A percentile compares a stretch with the other conserved stretches of the same genome.
Evolutionary conservation across 2,329 filamentous ascomycete species (phyloP).

Genomic region (Penicillium rolfsii): DNA sequence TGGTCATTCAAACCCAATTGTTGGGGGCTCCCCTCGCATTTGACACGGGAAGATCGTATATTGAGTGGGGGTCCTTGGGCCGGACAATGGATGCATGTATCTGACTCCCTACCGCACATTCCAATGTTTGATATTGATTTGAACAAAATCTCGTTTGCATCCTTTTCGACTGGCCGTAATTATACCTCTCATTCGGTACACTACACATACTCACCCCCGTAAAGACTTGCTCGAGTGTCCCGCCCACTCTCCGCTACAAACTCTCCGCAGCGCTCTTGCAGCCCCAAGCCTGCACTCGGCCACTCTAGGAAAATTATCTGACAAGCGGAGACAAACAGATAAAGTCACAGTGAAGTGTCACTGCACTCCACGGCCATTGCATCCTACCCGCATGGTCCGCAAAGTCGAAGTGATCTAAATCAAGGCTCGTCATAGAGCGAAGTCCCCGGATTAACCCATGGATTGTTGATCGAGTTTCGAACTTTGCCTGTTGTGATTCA

Average conservation of each 20-base stretch:
- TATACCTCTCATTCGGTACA: not conserved
- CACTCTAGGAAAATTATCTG: constrained; percentile 3
- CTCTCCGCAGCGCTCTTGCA: not conserved
- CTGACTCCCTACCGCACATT: not conserved
- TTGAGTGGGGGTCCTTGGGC: not conserved
- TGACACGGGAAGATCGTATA: not conserved
- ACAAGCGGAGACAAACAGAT: not conserved
- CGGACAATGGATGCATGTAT: not conserved
- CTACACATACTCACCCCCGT: not conserved
- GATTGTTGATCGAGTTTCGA: not conserved
- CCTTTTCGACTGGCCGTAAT: not conserved
- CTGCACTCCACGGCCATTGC: constrained; percentile 15
- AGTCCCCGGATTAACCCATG: not conserved
- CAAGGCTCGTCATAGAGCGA: not conserved
- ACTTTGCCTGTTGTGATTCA: not conserved
- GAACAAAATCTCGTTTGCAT: not conserved
- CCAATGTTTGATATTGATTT: not conserved
- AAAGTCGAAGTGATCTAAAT: constrained; percentile 4
- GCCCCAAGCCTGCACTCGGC: constrained; percentile 10
- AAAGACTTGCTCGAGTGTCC: not conserved
- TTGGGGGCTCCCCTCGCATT: not conserved
- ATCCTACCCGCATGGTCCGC: constrained; percentile 17
- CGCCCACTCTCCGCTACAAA: not conserved
- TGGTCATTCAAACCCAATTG: not conserved
- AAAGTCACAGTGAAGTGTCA: constrained; percentile 3